phyloP scores from a whole-genome alignment of 2,329 filamentous ascomycete genomes.

The Helicocarpus griseus region DNA sequence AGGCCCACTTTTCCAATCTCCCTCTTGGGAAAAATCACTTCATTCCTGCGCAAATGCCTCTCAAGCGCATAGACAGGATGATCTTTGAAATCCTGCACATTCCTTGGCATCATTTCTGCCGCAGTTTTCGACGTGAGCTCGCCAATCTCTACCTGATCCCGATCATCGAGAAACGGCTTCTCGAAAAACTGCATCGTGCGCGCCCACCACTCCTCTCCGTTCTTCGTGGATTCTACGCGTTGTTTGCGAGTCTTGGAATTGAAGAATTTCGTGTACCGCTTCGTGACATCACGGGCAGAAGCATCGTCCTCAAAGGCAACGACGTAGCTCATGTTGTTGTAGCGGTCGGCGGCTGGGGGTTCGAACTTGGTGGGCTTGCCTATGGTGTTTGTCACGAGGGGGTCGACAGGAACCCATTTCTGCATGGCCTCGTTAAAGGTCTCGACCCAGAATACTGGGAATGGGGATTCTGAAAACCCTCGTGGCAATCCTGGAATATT shows the following conservation, averaged over 20 bases:
- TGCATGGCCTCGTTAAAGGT: conserved; percentile 76
- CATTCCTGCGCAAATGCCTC: conserved; percentile 70
- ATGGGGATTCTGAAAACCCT: conserved; percentile 47
- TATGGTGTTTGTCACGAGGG: conserved; percentile 69
- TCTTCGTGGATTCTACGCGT: conserved; percentile 61
- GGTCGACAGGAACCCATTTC: conserved; percentile 85
- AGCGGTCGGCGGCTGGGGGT: conserved; percentile 65
- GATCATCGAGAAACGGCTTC: conserved; percentile 43
- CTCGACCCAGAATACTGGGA: conserved; percentile 91
- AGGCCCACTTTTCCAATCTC: conserved; percentile 67
- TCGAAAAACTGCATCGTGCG: conserved; percentile 34
- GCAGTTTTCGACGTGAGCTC: conserved; percentile 63
- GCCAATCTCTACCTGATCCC: conserved; percentile 75
- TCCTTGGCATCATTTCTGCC: conserved; percentile 74
- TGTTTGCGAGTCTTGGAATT: conserved; percentile 78
- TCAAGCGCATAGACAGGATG: conserved; percentile 79
- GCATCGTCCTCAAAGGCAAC: conserved; percentile 76
- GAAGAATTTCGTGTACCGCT: conserved; percentile 76
- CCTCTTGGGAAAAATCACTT: conserved; percentile 65
- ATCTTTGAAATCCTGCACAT: conserved; percentile 76
- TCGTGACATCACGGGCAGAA: conserved; percentile 72
- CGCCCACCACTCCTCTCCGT: conserved; percentile 49
- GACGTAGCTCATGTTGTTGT: conserved; percentile 73
- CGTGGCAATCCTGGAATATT: background rate
- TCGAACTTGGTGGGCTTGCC: conserved; percentile 70